Conservation (phyloP, 139 green algal species). For the Desmodesmus armatus region DNA sequence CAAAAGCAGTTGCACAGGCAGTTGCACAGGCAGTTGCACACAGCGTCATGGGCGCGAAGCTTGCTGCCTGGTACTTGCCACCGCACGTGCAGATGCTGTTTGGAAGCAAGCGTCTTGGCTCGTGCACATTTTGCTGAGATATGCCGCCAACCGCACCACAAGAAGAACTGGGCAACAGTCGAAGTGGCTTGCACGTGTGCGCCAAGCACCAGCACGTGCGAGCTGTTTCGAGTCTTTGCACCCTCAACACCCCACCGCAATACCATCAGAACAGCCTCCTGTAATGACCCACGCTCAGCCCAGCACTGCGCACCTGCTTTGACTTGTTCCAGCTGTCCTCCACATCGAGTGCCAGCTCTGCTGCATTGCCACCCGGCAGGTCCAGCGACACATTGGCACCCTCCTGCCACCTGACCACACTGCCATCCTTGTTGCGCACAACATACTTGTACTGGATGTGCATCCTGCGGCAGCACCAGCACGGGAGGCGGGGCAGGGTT, state of each 20-base stretch:
- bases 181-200: no score
- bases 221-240: no score
- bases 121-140: no score
- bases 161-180: no score
- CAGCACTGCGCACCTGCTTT: constrained; percentile 20
- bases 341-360: constrained; percentile 24
- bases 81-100: no score
- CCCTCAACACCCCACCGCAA: no score
- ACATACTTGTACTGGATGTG: constrained; percentile 54
- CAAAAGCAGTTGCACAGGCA: not conserved
- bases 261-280: no score
- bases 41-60: not conserved
- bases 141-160: no score
- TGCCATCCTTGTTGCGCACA: constrained; percentile 41
- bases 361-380: constrained; percentile 16
- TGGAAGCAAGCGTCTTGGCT: no score
- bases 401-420: constrained; percentile 43
- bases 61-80: no score
- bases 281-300: not conserved
- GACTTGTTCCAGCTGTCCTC: constrained; percentile 45
- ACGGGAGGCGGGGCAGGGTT: not conserved
- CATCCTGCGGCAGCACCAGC: not conserved
- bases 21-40: not conserved
- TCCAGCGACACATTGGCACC: constrained; percentile 45
- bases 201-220: no score